Base-by-base conservation (phyloP, 2,329 filamentous ascomycete species). In the Fusarium cicatricum region DNA sequence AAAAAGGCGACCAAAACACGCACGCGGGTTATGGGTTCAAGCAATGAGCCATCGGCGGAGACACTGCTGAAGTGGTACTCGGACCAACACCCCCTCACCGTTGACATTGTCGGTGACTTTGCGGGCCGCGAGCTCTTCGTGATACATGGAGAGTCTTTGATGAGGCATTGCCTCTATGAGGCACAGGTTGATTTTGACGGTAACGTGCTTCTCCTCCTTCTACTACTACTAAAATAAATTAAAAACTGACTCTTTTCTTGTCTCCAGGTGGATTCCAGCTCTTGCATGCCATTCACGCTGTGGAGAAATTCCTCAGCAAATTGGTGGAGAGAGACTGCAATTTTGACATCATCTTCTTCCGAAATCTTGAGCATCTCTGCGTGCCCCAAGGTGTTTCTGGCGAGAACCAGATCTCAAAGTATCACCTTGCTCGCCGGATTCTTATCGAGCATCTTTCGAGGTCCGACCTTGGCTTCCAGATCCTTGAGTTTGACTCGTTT, bases 71-170 rank as follows among this genome's bases (percentile, higher is more conserved):
- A 50, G 4, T 61, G 44, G 55, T 64, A 57, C 37, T 15, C 47
- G 10, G 40, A 43, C 11, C 46, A 36, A 19, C 41, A 14, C 6
- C 51, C 49, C 6, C 46, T 57, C 37, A 62, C 51, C 10, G 79
- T 90, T 23, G 87, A 91, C 63, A 81, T 92, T 3, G 84, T 92
- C 4, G 88, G 90, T 34, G 90, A 92, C 69, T 92, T 90, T 72
- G 88, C 88, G 4, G 89, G 90, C 17, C 85, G 85, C 55, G 89
- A 91, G 68, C 78, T 88, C 11, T 92, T 92, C 69, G 76, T 89
- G 17, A 82, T 92, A 26, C 88, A 92, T 60, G 89, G 89, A 26
- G 89, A 93, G 66, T 88, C 88, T 0, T 72, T 92, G n/a, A 75
- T 92, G 11, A 75, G 85, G 7, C 75, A 89, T 53, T 88, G 83